These are phyloP conservation scores for Tolypocladium endophyticum DNA, from an alignment of 2,329 filamentous ascomycete genomes.

Conservation along the genomic window DNA sequence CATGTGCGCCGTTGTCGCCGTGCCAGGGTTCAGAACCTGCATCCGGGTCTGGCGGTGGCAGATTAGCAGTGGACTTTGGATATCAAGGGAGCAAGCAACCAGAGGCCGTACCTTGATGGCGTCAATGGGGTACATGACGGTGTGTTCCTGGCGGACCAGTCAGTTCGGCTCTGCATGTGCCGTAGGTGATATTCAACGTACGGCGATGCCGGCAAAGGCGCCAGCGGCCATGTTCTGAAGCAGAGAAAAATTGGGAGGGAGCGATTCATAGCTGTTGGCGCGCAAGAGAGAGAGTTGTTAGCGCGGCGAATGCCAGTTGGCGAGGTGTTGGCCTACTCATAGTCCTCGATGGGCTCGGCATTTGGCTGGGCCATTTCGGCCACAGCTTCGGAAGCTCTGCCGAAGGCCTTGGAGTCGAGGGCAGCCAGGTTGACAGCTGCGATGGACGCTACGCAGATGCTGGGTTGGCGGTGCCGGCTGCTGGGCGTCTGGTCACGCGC, in stretches of 20 bases:
- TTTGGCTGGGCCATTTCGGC: constrained; percentile 60
- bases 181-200: constrained; percentile 32
- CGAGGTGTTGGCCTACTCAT: constrained; percentile 40
- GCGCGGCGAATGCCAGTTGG: neutral
- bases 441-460: neutral
- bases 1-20: constrained; percentile 71
- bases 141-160: constrained; percentile 63
- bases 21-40: constrained; percentile 84
- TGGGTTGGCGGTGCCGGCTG: neutral
- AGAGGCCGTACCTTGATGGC: constrained; percentile 69
- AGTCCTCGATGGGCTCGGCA: constrained; percentile 53
- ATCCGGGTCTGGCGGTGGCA: constrained; percentile 71
- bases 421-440: constrained; percentile 44
- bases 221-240: constrained; percentile 91
- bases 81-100: neutral
- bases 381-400: constrained; percentile 55
- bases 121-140: constrained; percentile 98
- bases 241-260: constrained; percentile 90
- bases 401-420: constrained; percentile 49
- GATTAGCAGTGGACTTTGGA: constrained; percentile 8
- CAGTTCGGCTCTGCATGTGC: constrained; percentile 4
- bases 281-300: neutral
- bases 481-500: neutral
- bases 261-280: constrained; percentile 79
- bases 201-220: constrained; percentile 92